Conservation (phyloP, 768 basidiomycete genomes). For the Hygrophorus russula region DNA sequence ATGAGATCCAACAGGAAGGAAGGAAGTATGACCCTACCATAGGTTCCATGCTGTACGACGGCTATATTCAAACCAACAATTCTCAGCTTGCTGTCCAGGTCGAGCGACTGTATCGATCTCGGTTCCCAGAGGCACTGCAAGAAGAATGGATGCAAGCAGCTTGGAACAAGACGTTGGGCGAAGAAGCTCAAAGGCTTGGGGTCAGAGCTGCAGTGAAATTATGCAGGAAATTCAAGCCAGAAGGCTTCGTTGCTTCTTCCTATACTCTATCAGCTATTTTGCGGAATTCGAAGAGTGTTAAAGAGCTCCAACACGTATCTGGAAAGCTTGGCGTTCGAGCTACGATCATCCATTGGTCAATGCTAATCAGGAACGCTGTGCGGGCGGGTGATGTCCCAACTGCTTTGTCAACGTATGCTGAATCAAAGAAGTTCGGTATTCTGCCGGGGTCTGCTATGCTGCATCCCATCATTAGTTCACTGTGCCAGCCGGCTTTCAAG, state of each 20-base stretch:
- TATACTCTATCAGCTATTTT: conserved; percentile 30
- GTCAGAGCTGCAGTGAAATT: conserved; percentile 22
- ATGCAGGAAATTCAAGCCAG: conserved; percentile 21
- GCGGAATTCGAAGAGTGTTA: conserved; percentile 24
- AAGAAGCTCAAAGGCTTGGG: conserved; percentile 17
- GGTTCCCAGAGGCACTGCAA: conserved; percentile 13
- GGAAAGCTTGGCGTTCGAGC: conserved; percentile 27
- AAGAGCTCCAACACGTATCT: conserved; percentile 33
- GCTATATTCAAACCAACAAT: conserved; percentile 30
- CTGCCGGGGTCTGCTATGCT: conserved; percentile 38
- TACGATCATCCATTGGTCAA: conserved; percentile 37
- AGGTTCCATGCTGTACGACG: conserved; percentile 27
- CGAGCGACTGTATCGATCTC: conserved; percentile 23
- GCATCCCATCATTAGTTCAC: conserved; percentile 39
- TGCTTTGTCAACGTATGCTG: conserved; percentile 40
- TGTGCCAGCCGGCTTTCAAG: conserved; percentile 30
- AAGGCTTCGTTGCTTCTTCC: conserved; percentile 19
- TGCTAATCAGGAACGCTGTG: conserved; percentile 41
- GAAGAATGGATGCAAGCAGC: conserved; percentile 9
- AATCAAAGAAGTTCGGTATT: conserved; percentile 31
- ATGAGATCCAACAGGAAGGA: conserved; percentile 33
- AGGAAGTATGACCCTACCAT: conserved; percentile 33
- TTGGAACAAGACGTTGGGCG: conserved; percentile 11
- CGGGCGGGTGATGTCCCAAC: conserved; percentile 23
- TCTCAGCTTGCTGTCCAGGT: conserved; percentile 25